Evolutionary conservation across 495 filamentous ascomycete species (phyloP).

Genomic region (Massariosphaeria phaeospora): DNA sequence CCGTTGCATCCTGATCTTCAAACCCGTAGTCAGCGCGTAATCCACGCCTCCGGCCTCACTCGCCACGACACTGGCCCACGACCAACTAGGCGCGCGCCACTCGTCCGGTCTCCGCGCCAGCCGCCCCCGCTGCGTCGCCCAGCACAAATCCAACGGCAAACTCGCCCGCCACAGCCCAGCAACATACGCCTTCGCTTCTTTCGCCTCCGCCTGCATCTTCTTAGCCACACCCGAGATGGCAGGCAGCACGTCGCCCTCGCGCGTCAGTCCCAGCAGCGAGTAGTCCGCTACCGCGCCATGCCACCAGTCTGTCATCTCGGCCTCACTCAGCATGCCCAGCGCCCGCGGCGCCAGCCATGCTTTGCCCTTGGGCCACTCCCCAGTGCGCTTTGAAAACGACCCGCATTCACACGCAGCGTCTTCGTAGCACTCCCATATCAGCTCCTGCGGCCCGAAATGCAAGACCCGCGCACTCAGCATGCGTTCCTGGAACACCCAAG

Average conservation of each 20-base stretch:
- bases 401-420: neutral
- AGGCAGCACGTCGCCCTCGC: neutral
- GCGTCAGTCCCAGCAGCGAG: neutral
- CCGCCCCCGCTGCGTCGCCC: neutral
- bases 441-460: conserved; percentile 10
- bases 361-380: neutral
- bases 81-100: neutral
- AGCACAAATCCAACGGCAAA: neutral
- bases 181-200: neutral
- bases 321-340: too few relatives aligned
- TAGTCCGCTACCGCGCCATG: neutral
- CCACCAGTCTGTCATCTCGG: neutral
- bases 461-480: conserved; percentile 12
- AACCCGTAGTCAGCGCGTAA: neutral
- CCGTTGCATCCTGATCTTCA: neutral
- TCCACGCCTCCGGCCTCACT: neutral
- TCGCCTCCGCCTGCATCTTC: neutral
- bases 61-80: neutral
- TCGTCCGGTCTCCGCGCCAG: too few relatives aligned
- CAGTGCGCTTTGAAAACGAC: neutral
- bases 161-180: neutral
- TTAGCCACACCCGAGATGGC: neutral
- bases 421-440: conserved; percentile 17
- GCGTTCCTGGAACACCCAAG: conserved; percentile 21
- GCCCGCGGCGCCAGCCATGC: too few relatives aligned